Conservation (phyloP, 1,284 basidiomycete species). For the Microbotryum scabiosae region DNA sequence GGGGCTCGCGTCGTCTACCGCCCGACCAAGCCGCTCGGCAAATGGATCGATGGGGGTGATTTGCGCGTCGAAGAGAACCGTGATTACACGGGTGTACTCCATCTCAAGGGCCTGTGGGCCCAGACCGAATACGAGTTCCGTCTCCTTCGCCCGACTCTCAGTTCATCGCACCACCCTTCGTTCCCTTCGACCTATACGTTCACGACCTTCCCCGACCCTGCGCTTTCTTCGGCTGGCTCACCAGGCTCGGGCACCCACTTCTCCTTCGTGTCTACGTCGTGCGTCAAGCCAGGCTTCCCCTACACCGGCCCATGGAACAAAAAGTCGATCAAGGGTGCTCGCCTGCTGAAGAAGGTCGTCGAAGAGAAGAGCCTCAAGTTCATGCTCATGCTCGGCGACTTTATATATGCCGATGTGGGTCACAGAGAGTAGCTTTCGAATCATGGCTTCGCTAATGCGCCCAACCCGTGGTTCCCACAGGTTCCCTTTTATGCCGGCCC, state of each 20-base stretch:
- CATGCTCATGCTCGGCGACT: conserved; percentile 59
- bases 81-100: conserved; percentile 60
- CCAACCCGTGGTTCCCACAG: too few species aligned
- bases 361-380: conserved; percentile 40
- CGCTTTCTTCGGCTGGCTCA: conserved; percentile 41
- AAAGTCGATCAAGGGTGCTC: conserved; percentile 30
- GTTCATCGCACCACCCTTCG: conserved; percentile 48
- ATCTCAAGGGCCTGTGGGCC: conserved; percentile 57
- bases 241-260: conserved; percentile 44
- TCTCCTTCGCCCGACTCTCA: conserved; percentile 47
- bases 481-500: conserved; percentile 42
- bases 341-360: conserved; percentile 26
- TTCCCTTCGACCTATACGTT: conserved; percentile 48
- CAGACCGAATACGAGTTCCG: conserved; percentile 62
- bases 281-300: conserved; percentile 41
- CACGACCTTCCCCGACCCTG: conserved; percentile 60
- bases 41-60: conserved; percentile 28
- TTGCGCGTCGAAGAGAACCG: conserved; percentile 38
- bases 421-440: too few species aligned
- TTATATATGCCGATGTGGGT: conserved; percentile 63
- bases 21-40: conserved; percentile 29
- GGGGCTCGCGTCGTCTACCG: conserved; percentile 30
- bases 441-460: too few species aligned
- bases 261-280: conserved; percentile 58
- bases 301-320: conserved; percentile 38